Evolutionary conservation across 148 eudicot genomes (phyloP).

Genomic region (Simmondsia chinensis): DNA sequence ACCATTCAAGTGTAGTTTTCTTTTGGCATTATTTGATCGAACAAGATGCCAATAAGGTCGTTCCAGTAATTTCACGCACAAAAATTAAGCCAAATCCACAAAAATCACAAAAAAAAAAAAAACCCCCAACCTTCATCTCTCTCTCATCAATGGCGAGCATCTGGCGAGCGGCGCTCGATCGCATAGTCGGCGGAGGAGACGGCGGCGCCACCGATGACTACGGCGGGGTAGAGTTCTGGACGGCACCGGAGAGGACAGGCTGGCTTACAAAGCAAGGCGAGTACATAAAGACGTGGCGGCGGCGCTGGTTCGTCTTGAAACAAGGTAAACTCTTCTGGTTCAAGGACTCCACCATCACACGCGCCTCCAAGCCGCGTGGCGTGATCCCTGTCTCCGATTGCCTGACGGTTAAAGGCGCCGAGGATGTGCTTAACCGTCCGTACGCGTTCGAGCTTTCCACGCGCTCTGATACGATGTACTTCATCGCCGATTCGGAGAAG

Average conservation of each 20-base stretch:
- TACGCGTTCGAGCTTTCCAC: conserved; percentile 81
- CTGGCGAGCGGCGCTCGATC: conserved; percentile 60
- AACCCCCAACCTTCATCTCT: too few species aligned
- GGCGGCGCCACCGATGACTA: conserved; percentile 14
- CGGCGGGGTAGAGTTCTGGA: conserved; percentile 63
- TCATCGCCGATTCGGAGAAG: conserved; percentile 83
- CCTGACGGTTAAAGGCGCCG: conserved; percentile 82
- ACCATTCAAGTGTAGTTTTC: too few species aligned
- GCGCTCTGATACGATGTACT: conserved; percentile 67
- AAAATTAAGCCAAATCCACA: too few species aligned
- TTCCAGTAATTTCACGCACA: too few species aligned
- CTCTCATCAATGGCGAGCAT: conserved; percentile 43
- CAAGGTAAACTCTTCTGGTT: conserved; percentile 95
- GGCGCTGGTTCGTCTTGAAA: conserved; percentile 80
- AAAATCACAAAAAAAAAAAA: too few species aligned
- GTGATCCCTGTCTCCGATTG: conserved; percentile 62
- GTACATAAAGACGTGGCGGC: conserved; percentile 94
- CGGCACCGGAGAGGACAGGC: conserved; percentile 61
- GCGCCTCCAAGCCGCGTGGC: conserved; percentile 64
- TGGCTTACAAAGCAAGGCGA: conserved; percentile 94
- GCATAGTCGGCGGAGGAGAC: conserved; percentile 11
- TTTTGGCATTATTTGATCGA: too few species aligned
- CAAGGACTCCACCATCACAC: conserved; percentile 55
- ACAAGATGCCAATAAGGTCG: too few species aligned
- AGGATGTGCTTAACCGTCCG: conserved; percentile 61